phyloP scores from a whole-genome alignment of 192 early-diverging fungal genomes.

The Coemansia sp. region DNA sequence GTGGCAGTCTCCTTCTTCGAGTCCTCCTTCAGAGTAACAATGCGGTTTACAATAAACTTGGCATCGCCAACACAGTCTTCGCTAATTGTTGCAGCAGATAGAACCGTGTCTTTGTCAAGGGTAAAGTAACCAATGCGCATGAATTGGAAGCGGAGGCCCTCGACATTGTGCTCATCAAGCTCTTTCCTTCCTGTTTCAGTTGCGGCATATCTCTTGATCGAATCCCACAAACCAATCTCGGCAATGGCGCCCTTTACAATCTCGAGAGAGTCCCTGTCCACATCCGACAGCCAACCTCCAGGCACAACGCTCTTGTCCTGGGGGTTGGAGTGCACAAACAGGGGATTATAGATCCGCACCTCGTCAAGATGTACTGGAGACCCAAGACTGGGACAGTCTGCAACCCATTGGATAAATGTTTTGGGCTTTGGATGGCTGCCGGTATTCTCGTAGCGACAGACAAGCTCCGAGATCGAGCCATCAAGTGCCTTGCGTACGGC shows the following conservation, averaged over 20 bases:
- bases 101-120: slow-evolving; percentile 84
- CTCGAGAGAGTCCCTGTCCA: slow-evolving; percentile 76
- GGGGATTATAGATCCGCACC: slow-evolving; percentile 77
- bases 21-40: slow-evolving; percentile 72
- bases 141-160: slow-evolving; percentile 91
- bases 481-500: slow-evolving; percentile 71
- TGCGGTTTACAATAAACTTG: slow-evolving; percentile 67
- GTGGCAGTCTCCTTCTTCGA: slow-evolving; percentile 53
- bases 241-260: slow-evolving; percentile 69
- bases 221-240: slow-evolving; percentile 79
- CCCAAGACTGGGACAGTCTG: slow-evolving; percentile 74
- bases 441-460: slow-evolving; percentile 77
- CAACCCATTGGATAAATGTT: slow-evolving; percentile 99
- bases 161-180: slow-evolving; percentile 61
- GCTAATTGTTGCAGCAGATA: slow-evolving; percentile 60
- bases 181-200: slow-evolving; percentile 52
- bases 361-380: slow-evolving; percentile 84
- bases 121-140: slow-evolving; percentile 98
- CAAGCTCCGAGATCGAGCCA: slow-evolving; percentile 82
- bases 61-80: slow-evolving; percentile 57
- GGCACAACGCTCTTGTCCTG: slow-evolving; percentile 73
- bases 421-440: slow-evolving; percentile 77
- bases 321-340: slow-evolving; percentile 92
- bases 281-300: slow-evolving; percentile 88
- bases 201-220: slow-evolving; percentile 56